phyloP scores from a whole-genome alignment of 345 rosid species.

The Arabidopsis thaliana region DNA sequence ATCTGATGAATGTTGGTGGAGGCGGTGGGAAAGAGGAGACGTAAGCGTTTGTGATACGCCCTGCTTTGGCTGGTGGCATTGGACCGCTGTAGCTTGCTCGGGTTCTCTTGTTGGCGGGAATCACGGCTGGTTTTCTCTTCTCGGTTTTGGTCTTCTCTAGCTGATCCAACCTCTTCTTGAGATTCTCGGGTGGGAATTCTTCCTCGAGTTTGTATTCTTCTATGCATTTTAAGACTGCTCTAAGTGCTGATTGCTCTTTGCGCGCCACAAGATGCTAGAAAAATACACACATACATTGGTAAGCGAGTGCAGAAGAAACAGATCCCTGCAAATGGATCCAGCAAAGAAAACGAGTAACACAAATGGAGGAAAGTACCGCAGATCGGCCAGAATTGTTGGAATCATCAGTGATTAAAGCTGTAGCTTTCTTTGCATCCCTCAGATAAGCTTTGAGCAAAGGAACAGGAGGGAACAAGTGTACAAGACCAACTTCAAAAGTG shows the following conservation, averaged over 20 bases:
- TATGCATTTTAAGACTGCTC: slow-evolving; percentile 86
- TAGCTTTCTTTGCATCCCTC: slow-evolving; percentile 90
- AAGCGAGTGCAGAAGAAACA: background rate
- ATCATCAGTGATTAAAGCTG: slow-evolving; percentile 73
- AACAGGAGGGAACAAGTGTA: slow-evolving; percentile 74
- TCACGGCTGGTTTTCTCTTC: slow-evolving; percentile 71
- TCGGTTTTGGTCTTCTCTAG: slow-evolving; percentile 85
- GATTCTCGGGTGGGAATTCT: slow-evolving; percentile 80
- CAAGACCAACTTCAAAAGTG: slow-evolving; percentile 85
- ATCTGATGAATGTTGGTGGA: slow-evolving; percentile 69
- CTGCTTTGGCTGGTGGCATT: slow-evolving; percentile 98
- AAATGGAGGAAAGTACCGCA: slow-evolving; percentile 54
- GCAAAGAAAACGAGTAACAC: background rate
- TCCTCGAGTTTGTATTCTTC: slow-evolving; percentile 88
- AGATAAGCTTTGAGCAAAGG: slow-evolving; percentile 80
- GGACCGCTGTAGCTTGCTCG: slow-evolving; percentile 83
- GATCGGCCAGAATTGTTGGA: slow-evolving; percentile 75
- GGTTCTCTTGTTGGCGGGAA: slow-evolving; percentile 86
- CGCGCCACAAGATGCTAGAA: slow-evolving; percentile 75
- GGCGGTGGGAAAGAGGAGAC: slow-evolving; percentile 82
- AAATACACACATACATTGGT: background rate
- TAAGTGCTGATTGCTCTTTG: slow-evolving; percentile 88
- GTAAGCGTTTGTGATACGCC: slow-evolving; percentile 81
- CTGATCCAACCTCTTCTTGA: slow-evolving; percentile 91
- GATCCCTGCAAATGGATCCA: background rate